phyloP scores from a whole-genome alignment of 148 eudicot genomes.

The Euryodendron excelsum region DNA sequence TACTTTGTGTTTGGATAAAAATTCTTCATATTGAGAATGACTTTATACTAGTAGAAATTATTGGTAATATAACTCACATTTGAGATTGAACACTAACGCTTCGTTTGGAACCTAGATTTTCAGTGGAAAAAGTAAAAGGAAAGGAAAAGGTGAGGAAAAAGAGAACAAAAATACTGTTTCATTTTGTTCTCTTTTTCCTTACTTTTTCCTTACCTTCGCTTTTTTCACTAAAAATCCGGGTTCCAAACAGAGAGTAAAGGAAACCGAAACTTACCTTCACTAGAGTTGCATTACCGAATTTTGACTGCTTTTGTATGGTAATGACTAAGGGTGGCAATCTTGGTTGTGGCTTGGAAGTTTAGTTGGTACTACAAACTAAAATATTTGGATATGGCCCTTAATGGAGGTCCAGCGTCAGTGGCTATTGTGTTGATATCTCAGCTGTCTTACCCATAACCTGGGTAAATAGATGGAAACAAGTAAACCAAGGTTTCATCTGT shows the following conservation, averaged over 20 bases:
- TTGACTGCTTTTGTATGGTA: conserved; percentile 3
- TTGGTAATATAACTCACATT: not conserved
- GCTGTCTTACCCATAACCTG: not conserved
- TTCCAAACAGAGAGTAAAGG: too few species aligned
- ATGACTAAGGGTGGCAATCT: not conserved
- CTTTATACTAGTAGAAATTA: too few species aligned
- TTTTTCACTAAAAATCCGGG: too few species aligned
- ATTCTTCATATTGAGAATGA: not conserved
- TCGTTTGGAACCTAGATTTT: too few species aligned
- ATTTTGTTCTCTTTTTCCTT: too few species aligned
- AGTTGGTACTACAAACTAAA: not conserved
- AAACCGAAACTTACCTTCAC: not conserved
- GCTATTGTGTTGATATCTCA: not conserved
- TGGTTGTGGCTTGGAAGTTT: not conserved
- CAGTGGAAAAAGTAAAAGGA: too few species aligned
- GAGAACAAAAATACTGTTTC: too few species aligned
- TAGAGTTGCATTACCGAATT: not conserved
- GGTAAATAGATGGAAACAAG: not conserved
- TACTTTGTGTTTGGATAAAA: not conserved
- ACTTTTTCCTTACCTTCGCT: too few species aligned
- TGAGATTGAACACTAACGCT: too few species aligned
- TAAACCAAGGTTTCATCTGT: not conserved
- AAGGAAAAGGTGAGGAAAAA: too few species aligned
- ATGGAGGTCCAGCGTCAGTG: not conserved
- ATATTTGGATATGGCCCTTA: not conserved